phyloP scores from a whole-genome alignment of 106 monocot species.

The Allium cepa region DNA sequence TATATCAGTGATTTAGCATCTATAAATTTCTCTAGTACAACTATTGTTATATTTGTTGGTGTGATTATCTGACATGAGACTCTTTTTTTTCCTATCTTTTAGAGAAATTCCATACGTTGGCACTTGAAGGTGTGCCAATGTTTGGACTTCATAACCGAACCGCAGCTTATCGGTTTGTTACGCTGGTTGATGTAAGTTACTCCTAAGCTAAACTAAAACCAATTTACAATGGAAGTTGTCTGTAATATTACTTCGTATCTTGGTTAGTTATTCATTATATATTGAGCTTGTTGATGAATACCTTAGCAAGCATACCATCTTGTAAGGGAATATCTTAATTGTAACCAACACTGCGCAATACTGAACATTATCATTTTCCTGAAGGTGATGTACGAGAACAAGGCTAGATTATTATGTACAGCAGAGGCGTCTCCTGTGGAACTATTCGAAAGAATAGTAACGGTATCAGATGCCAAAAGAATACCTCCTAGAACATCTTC shows the following conservation, averaged over 20 bases:
- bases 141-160: slow-evolving; percentile 75
- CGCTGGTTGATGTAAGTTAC: slow-evolving; percentile 74
- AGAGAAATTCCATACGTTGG: slow-evolving; percentile 94
- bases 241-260: no score
- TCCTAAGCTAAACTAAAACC: no score
- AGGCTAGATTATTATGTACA: slow-evolving; percentile 68
- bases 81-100: slow-evolving; percentile 9
- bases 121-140: slow-evolving; percentile 81
- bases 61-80: no score
- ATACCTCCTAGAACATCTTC: slow-evolving; percentile 79
- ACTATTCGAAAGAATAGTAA: slow-evolving; percentile 73
- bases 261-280: no score
- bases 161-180: slow-evolving; percentile 91
- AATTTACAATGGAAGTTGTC: no score
- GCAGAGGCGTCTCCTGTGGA: slow-evolving; percentile 60
- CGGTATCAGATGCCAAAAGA: slow-evolving; percentile 66
- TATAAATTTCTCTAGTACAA: background rate
- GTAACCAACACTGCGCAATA: no score
- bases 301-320: no score
- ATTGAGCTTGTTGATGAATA: no score
- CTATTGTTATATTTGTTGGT: no score
- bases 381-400: slow-evolving; percentile 97
- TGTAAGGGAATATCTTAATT: no score
- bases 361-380: background rate
- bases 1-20: background rate